Percentiles rank a stretch among this genome's conserved stretches.
Conservation (phyloP, 2,329 filamentous ascomycete genomes). For the Epichloe amarillans region DNA sequence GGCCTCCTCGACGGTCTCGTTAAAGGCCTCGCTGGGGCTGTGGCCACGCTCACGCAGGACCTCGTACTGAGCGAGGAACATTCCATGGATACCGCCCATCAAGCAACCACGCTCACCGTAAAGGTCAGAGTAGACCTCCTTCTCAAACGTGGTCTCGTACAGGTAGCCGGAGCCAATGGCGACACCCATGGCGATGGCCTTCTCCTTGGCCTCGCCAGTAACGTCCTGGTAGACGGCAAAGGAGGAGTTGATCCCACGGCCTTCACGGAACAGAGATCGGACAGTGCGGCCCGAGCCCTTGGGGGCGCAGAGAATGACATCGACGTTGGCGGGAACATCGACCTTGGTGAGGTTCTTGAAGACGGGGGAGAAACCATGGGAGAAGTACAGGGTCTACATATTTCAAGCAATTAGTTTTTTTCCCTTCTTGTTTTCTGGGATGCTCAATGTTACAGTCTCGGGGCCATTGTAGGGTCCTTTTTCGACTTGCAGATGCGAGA, state of each 20-base stretch:
- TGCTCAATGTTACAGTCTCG: background rate
- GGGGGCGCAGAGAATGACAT: conserved; percentile 98
- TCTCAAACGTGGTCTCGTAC: conserved; percentile 99
- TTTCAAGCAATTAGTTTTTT: background rate
- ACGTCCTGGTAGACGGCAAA: conserved; percentile 98
- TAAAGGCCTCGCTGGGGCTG: conserved; percentile 96
- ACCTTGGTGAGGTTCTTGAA: conserved; percentile 99
- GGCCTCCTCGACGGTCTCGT: conserved; percentile 99
- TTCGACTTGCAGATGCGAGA: background rate
- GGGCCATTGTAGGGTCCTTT: background rate
- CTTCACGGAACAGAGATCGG: conserved; percentile 96
- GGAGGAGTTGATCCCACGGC: conserved; percentile 98
- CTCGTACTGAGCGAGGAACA: conserved; percentile 99
- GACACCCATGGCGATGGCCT: conserved; percentile 90
- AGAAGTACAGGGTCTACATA: conserved; percentile 92
- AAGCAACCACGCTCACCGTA: conserved; percentile 99
- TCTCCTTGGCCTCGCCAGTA: conserved; percentile 95
- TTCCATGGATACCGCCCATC: conserved; percentile 99
- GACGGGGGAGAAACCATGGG: conserved; percentile 99
- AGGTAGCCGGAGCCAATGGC: conserved; percentile 97
- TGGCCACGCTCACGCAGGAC: conserved; percentile 98
- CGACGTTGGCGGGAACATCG: conserved; percentile 86
- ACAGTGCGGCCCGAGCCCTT: conserved; percentile 99
- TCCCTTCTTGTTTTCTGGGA: background rate
- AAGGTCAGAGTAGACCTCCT: conserved; percentile 99